Conservation (phyloP, 768 basidiomycete species). For the Suillus sp. region DNA sequence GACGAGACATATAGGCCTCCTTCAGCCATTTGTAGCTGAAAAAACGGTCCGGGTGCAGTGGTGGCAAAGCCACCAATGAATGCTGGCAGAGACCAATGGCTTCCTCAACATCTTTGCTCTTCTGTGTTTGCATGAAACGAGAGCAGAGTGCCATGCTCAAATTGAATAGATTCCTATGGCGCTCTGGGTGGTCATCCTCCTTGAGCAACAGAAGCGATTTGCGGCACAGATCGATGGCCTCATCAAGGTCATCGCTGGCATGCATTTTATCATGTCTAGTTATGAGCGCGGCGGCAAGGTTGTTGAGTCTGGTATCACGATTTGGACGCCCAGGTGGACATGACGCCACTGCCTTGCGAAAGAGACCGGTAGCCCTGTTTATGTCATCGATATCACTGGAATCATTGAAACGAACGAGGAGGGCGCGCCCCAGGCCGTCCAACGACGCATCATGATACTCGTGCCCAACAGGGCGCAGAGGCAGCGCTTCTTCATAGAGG, state of each 20-base stretch:
- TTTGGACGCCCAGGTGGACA: slow-evolving; percentile 19
- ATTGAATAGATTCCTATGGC: background rate
- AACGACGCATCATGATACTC: slow-evolving; percentile 9
- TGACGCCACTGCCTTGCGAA: slow-evolving; percentile 17
- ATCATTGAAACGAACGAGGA: slow-evolving; percentile 18
- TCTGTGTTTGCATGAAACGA: background rate
- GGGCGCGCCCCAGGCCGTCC: slow-evolving; percentile 19
- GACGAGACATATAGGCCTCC: slow-evolving; percentile 1
- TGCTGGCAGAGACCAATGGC: slow-evolving; percentile 1
- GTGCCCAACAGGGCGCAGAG: slow-evolving; percentile 11
- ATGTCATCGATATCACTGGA: slow-evolving; percentile 16
- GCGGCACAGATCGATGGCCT: background rate
- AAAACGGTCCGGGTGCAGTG: background rate
- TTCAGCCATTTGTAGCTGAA: slow-evolving; percentile 1
- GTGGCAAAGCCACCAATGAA: background rate
- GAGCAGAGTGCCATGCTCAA: slow-evolving; percentile 2
- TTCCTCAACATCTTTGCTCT: background rate
- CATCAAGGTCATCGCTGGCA: background rate
- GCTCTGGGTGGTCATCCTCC: background rate
- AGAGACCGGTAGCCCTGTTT: slow-evolving; percentile 16
- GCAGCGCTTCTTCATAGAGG: slow-evolving; percentile 11
- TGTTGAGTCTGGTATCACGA: slow-evolving; percentile 11
- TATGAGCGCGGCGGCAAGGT: slow-evolving; percentile 12
- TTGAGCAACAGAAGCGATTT: background rate
- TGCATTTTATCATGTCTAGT: slow-evolving; percentile 1